A percentile compares a stretch with the other conserved stretches of the same genome.
These are phyloP conservation scores for Rehmannia glutinosa DNA, from an alignment of 257 asterid genomes.

Conservation along the genomic window DNA sequence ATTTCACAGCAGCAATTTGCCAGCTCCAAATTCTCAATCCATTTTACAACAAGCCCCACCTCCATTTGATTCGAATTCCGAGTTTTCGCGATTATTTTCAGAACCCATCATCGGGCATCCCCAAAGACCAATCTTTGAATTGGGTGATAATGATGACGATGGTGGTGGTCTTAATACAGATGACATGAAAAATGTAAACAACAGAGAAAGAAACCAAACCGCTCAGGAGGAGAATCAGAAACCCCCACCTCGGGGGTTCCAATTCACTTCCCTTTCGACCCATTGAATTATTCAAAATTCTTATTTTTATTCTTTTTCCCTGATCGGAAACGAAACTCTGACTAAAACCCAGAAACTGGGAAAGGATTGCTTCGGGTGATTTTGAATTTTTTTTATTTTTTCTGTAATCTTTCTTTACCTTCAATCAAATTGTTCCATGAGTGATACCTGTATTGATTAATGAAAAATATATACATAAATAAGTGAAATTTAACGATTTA, in stretches of 20 bases:
- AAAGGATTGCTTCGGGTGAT: background rate
- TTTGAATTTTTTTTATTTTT: background rate
- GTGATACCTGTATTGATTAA: constrained; percentile 5
- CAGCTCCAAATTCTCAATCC: constrained; percentile 77
- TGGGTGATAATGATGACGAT: constrained; percentile 1
- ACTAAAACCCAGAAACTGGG: constrained; percentile 28
- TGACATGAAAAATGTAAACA: constrained; percentile 66
- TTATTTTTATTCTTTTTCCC: background rate
- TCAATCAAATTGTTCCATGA: constrained; percentile 21
- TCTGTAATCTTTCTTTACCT: background rate
- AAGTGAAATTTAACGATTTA: background rate
- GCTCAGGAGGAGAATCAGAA: constrained; percentile 57
- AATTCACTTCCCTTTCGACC: constrained; percentile 73
- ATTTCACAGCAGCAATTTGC: constrained; percentile 82
- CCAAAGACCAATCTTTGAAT: constrained; percentile 21
- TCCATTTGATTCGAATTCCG: constrained; percentile 15
- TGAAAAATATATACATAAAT: background rate
- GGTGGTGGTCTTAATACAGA: constrained; percentile 36
- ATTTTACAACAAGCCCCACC: constrained; percentile 66
- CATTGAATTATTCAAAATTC: constrained; percentile 29
- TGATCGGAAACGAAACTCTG: constrained; percentile 1
- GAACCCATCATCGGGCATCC: constrained; percentile 11
- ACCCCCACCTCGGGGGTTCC: constrained; percentile 57
- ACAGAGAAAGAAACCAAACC: constrained; percentile 64
- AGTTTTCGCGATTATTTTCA: constrained; percentile 15